Base-by-base conservation (phyloP, 257 asterid species). In the Solanum virginianum region DNA sequence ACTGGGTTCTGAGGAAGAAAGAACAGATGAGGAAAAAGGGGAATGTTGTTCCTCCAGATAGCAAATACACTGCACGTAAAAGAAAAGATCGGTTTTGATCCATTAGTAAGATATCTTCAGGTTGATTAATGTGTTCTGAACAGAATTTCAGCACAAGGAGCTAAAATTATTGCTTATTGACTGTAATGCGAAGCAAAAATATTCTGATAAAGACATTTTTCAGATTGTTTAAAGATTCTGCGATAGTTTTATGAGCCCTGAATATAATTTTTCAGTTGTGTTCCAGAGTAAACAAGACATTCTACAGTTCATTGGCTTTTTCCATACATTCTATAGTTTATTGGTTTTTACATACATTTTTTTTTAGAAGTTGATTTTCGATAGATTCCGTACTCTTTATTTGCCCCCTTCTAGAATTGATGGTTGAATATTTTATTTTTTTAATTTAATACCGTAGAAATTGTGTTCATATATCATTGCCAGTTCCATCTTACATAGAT, bases 11-110 rank as follows among this genome's bases (percentile, higher is more conserved):
- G 72, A 74, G 63, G 80, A 93, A 93, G 93, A 96, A 96, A 90
- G 98, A 94, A 16, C 94, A 93, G 59, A 80, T 92, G 93, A 93
- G 97, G 86, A 89, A 91, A 87, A 96, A 94, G 87, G 99, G 99
- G 47, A 91, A 90, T 43, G 84, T 2, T 0, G 98, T 95, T 85
- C 99, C 98, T 60, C 90, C 62, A 29, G 98, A 96, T 85, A 86
- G 98, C 8, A 93, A 90, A 72, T 96, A 91, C 91, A 94, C 98
- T 6, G 98, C 91, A n/a, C 97, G 99, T 57, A 96, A 96, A 87
- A 82, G 98, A 81, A 95, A 96, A 91, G 89, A 93, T 81, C 97
- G 95, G 4, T 93, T 93, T 85, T 93, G 89, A 91, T 86, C 79
- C 51, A 24, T 4, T 22, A 75, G 60, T 22, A 47, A 74, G 39